phyloP scores from a whole-genome alignment of 306 rosid genomes.

The Gastrolobium bilobum region DNA sequence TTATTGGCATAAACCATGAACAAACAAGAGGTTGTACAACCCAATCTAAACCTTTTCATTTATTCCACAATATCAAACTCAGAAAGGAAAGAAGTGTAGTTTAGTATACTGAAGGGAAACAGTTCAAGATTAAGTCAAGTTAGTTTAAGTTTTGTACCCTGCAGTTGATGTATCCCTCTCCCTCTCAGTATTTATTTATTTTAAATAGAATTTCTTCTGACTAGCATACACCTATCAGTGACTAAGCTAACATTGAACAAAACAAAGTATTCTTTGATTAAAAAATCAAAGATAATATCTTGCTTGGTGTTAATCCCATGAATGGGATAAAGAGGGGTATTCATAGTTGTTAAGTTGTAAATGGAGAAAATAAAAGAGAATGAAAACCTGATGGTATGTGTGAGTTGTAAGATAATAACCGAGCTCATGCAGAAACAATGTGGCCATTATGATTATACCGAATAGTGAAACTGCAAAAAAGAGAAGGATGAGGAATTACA shows the following conservation, averaged over 20 bases:
- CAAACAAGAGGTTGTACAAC: neutral
- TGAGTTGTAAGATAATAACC: conserved; percentile 85
- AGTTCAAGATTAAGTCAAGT: too few relatives aligned
- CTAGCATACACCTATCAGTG: too few relatives aligned
- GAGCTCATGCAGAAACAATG: conserved; percentile 88
- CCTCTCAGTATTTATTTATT: too few relatives aligned
- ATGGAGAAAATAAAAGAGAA: neutral
- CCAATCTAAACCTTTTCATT: neutral
- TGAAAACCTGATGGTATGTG: conserved; percentile 85
- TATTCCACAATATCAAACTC: conserved; percentile 1
- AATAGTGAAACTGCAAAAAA: conserved; percentile 70
- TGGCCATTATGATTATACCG: conserved; percentile 82
- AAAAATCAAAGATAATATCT: too few relatives aligned
- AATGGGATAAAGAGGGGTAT: too few relatives aligned
- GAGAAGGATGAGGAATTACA: neutral
- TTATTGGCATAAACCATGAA: neutral
- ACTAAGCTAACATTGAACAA: too few relatives aligned
- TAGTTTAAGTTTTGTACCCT: too few relatives aligned
- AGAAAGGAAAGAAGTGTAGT: neutral
- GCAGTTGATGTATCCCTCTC: too few relatives aligned
- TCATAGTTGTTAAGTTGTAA: neutral
- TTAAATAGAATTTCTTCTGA: too few relatives aligned
- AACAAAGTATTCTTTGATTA: too few relatives aligned
- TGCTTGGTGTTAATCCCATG: too few relatives aligned
- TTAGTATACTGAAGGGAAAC: neutral